Conservation (phyloP, 352 stramenopile genomes). For the Thalassiosira gravida region DNA sequence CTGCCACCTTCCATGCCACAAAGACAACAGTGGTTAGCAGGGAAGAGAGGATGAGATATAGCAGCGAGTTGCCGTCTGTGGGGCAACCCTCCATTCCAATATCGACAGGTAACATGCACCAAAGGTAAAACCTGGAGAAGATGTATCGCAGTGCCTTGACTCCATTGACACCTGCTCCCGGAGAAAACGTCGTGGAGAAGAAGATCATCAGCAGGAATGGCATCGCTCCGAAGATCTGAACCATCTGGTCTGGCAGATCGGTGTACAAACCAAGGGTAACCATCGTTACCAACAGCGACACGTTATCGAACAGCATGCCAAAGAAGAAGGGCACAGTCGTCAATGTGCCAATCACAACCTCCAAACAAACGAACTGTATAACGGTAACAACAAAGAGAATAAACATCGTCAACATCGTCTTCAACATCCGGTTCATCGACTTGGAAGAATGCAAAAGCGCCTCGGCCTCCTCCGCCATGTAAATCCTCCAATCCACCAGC, state of each 20-base stretch:
- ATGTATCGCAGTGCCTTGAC: slow-evolving; percentile 70
- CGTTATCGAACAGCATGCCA: slow-evolving; percentile 65
- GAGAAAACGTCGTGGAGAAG: slow-evolving; percentile 69
- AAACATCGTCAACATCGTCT: slow-evolving; percentile 44
- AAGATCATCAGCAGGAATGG: slow-evolving; percentile 75
- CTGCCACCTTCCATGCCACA: slow-evolving; percentile 14
- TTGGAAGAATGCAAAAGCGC: slow-evolving; percentile 66
- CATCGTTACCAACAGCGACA: slow-evolving; percentile 53
- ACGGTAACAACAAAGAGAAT: slow-evolving; percentile 54
- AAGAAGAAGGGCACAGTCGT: slow-evolving; percentile 48
- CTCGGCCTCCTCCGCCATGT: slow-evolving; percentile 69
- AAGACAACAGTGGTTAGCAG: slow-evolving; percentile 56
- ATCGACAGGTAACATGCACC: slow-evolving; percentile 61
- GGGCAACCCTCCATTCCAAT: slow-evolving; percentile 66
- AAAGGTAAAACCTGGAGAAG: slow-evolving; percentile 72
- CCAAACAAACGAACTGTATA: slow-evolving; percentile 50
- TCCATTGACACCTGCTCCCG: slow-evolving; percentile 54
- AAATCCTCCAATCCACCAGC: slow-evolving; percentile 67
- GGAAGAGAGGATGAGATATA: slow-evolving; percentile 56
- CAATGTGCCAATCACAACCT: slow-evolving; percentile 51
- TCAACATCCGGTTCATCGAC: slow-evolving; percentile 62
- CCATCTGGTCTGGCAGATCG: slow-evolving; percentile 46
- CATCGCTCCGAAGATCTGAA: slow-evolving; percentile 63
- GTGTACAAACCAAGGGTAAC: slow-evolving; percentile 64
- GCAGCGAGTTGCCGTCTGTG: slow-evolving; percentile 40